phyloP scores from a whole-genome alignment of 306 rosid genomes.

The Crataegus laevigata region DNA sequence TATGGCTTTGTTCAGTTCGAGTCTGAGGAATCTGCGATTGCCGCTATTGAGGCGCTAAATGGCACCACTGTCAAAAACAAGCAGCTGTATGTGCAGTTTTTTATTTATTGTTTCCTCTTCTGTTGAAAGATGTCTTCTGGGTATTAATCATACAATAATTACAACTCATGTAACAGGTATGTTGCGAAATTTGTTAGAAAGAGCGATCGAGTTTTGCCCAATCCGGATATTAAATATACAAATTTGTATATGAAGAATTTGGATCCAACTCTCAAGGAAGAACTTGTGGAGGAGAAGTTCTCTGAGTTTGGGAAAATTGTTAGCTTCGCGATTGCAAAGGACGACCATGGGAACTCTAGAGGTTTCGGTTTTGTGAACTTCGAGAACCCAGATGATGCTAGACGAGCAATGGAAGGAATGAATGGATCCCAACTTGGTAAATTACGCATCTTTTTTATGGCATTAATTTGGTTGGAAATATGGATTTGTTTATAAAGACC shows the following conservation, averaged over 20 bases:
- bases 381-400: slow-evolving; percentile 70
- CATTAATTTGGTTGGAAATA: not conserved
- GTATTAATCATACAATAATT: not conserved
- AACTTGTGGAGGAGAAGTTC: slow-evolving; percentile 53
- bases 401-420: slow-evolving; percentile 63
- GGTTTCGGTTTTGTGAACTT: slow-evolving; percentile 83
- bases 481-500: not conserved
- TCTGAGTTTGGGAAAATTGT: slow-evolving; percentile 60
- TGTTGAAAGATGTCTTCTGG: not conserved
- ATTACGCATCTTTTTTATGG: slow-evolving; percentile 7
- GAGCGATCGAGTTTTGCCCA: slow-evolving; percentile 49
- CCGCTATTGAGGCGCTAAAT: slow-evolving; percentile 68
- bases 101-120: not conserved
- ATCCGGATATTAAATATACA: slow-evolving; percentile 57
- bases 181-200: slow-evolving; percentile 66
- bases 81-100: slow-evolving; percentile 47
- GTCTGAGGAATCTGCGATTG: slow-evolving; percentile 61
- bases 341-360: slow-evolving; percentile 49
- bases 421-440: slow-evolving; percentile 66
- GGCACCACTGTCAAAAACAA: slow-evolving; percentile 51
- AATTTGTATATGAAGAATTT: slow-evolving; percentile 76
- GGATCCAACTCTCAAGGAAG: slow-evolving; percentile 54
- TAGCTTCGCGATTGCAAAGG: slow-evolving; percentile 59
- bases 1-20: slow-evolving; percentile 90
- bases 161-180: slow-evolving; percentile 42